Evolutionary conservation across 2,329 filamentous ascomycete genomes (phyloP).

Genomic region (Penicillium verrucosum): DNA sequence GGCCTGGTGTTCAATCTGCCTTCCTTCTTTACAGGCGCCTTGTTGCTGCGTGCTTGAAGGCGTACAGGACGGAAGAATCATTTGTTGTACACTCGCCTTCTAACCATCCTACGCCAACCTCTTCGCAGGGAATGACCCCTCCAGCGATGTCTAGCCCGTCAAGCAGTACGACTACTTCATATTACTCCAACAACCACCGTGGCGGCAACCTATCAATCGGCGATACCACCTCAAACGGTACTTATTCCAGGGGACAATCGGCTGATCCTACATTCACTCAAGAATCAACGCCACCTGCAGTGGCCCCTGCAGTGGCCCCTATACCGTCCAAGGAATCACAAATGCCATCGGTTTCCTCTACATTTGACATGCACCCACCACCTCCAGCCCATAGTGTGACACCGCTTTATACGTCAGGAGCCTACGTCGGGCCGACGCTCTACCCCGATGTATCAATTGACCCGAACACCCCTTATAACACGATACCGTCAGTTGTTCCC

Average conservation of each 20-base stretch:
- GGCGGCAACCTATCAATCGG: constrained; percentile 27
- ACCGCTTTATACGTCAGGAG: constrained; percentile 22
- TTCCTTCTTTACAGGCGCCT: constrained; percentile 84
- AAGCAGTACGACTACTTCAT: constrained; percentile 37
- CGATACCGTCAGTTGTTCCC: constrained; percentile 40
- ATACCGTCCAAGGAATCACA: constrained; percentile 22
- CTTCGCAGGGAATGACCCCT: constrained; percentile 40
- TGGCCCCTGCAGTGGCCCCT: constrained; percentile 10
- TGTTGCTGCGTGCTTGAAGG: constrained; percentile 78
- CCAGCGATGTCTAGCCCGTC: constrained; percentile 43
- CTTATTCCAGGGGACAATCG: constrained; percentile 36
- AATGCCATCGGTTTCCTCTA: constrained; percentile 5
- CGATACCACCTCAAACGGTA: constrained; percentile 29
- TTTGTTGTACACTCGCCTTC: constrained; percentile 51
- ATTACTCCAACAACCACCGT: constrained; percentile 34
- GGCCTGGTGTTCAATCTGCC: constrained; percentile 85
- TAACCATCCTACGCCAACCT: constrained; percentile 42
- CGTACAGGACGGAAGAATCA: constrained; percentile 66
- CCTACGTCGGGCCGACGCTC: constrained; percentile 21
- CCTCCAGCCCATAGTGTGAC: constrained; percentile 12
- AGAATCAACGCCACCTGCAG: constrained; percentile 21
- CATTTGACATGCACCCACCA: constrained; percentile 19
- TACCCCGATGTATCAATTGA: constrained; percentile 33
- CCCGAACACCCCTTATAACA: constrained; percentile 39
- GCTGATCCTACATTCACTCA: constrained; percentile 30